phyloP scores from a whole-genome alignment of 176 grass and related monocot genomes.

The Elaeis guineensis region DNA sequence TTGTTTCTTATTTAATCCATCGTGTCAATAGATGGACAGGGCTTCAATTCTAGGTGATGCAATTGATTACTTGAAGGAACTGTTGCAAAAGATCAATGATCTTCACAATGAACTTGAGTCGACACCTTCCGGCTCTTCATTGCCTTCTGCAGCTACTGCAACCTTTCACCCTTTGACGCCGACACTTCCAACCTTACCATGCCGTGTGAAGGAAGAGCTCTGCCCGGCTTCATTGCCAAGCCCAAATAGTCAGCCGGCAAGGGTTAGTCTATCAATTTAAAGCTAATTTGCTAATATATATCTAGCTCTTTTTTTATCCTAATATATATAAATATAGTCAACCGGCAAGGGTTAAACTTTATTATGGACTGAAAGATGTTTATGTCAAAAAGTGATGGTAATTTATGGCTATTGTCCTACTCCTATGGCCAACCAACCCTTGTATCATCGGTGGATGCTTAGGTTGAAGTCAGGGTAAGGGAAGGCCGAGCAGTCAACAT shows the following conservation, averaged over 20 bases:
- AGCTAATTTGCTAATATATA: too few relatives aligned
- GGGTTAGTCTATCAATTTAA: conserved; percentile 29
- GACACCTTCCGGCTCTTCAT: conserved; percentile 45
- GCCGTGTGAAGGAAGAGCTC: conserved; percentile 80
- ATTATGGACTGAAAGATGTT: too few relatives aligned
- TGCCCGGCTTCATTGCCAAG: conserved; percentile 56
- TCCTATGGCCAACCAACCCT: neutral
- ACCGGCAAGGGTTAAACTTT: too few relatives aligned
- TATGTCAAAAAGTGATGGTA: too few relatives aligned
- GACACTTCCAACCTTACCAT: conserved; percentile 60
- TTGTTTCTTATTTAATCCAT: neutral
- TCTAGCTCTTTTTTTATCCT: neutral
- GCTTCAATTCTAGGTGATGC: conserved; percentile 93
- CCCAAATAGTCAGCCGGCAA: conserved; percentile 69
- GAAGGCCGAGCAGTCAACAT: conserved; percentile 82
- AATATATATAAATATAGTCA: neutral
- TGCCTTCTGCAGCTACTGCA: conserved; percentile 50
- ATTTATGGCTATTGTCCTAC: too few relatives aligned
- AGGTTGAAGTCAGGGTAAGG: conserved; percentile 89
- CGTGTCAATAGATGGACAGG: conserved; percentile 77
- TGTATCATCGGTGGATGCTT: neutral
- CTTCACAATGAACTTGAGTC: conserved; percentile 90
- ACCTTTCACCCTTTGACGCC: conserved; percentile 92
- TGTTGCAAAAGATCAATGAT: conserved; percentile 85
- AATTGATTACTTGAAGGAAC: conserved; percentile 94